Evolutionary conservation across 2,329 filamentous ascomycete species (phyloP), one percentile per base, ranked within the genome.

Genomic region (Fusarium continuum): DNA sequence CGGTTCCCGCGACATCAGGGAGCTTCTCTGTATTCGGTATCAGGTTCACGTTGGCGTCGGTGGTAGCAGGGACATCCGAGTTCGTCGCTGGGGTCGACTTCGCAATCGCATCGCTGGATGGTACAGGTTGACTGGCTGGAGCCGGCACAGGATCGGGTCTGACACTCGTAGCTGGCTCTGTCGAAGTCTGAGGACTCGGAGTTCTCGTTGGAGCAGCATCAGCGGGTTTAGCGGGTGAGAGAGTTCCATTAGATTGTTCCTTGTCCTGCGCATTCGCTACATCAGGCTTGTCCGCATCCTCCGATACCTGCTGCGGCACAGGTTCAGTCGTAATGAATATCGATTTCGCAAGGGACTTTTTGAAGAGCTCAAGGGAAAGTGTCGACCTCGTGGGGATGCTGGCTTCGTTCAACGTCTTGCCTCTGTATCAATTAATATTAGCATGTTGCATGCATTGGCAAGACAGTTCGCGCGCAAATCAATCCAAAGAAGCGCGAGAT

Each of bases 371-470:
- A 29, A 82, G 78, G 54, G 79, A 77, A 44, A 79, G 73, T 62
- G 76, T 75, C 53, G 79, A 80, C 61, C 81, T 80, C 51, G 77
- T 61, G 44, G 85, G 85, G 55, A 87, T 82, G 68, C 78, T 82
- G 44, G 76, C 75, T 71, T 86, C 84, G 68, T 83, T 81, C 34
- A 88, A 76, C 55, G 75, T 77, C 64, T 74, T 77, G 49, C 74
- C 74, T 67, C 76, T 78, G 35, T 36, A 45, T n/a, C 32, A 25
- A 17, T 28, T 34, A 25, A 17, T 28, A 61, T 74, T 65, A 75
- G 68, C 45, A 55, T 16, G 29, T 64, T 59, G 46, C 35, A 62
- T 43, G 38, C 29, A 52, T 44, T 54, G 48, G 54, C 36, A 32
- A 22, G 20, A 17, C 35, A 57, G 60, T 67, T 70, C 52, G 48